Evolutionary conservation across 129 eudicot species (phyloP), one percentile per base, ranked within the genome.

Genomic region (Tagetes erecta): DNA sequence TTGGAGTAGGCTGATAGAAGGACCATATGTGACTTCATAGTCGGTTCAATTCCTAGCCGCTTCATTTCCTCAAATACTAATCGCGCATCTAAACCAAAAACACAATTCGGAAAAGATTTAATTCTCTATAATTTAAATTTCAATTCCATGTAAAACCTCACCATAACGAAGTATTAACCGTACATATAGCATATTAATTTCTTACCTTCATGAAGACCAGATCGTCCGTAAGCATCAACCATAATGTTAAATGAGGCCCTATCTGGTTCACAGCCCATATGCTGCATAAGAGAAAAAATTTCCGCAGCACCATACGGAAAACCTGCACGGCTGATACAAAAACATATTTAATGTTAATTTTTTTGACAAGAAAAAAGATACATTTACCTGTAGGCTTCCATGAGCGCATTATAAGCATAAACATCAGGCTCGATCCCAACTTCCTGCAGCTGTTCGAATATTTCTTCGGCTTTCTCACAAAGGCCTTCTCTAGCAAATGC

Each of bases 171-270:
- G 27, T 20, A 20, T 20, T 20, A 20, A 20, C 27, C 27, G 27
- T 20, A 20, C 27, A 20, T 20, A 20, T 20, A 20, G 27, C 27
- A 20, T 20, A 20, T 20, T 20, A 20, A 20, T 20, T 50, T 10
- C 47, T 72, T 84, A 89, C 97, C 97, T 60, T 89, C 89, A 68
- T 85, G 85, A 63, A 92, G 92, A 82, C 97, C 93, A 35, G 96
- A 89, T 89, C 93, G 85, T 64, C 97, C 97, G 82, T 92, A 92
- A 31, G 97, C 96, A 80, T 92, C 97, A 70, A 89, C 88, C 96
- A 92, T 88, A n/a, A 92, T 89, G 67, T 92, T 92, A 75, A 81
- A 92, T 11, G 97, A 89, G 6, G 96, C 97, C 80, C 89, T 82
- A 76, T 92, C 97, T 9, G 97, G 96, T 80, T 89, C 97, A 76